Percentiles rank a stretch among this genome's conserved stretches.
Evolutionary conservation across 495 filamentous ascomycete genomes (phyloP).

Genomic region (Xylaria scruposa): DNA sequence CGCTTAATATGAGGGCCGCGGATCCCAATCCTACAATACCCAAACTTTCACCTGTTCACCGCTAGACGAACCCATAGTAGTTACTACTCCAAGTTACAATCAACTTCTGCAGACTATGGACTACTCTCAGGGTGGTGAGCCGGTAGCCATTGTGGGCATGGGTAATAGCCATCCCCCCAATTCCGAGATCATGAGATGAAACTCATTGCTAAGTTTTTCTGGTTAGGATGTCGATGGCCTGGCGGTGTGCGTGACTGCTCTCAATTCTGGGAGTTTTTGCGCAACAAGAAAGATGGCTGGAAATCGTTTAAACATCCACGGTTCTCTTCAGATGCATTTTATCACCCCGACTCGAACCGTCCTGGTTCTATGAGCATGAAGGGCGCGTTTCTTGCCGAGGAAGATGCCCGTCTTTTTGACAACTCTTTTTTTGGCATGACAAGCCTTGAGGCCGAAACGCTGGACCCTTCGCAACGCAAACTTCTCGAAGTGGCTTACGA

Average conservation of each 20-base stretch:
- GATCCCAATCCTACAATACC: too few species aligned
- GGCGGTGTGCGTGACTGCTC: not conserved
- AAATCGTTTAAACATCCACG: conserved; percentile 3
- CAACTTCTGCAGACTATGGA: conserved; percentile 10
- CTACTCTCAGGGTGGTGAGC: conserved; percentile 19
- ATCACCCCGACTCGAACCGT: conserved; percentile 34
- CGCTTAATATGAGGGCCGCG: too few species aligned
- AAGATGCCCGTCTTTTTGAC: conserved; percentile 56
- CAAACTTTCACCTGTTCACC: too few species aligned
- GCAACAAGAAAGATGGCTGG: conserved; percentile 2
- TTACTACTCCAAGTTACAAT: too few species aligned
- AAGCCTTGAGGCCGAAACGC: conserved; percentile 51
- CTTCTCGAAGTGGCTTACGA: conserved; percentile 68
- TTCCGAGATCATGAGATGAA: too few species aligned
- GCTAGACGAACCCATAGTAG: too few species aligned
- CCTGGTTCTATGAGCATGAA: not conserved
- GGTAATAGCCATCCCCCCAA: too few species aligned
- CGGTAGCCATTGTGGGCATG: conserved; percentile 66
- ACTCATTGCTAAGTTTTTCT: not conserved
- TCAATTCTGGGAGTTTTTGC: conserved; percentile 7
- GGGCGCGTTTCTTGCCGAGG: conserved; percentile 25
- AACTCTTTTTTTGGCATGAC: conserved; percentile 66
- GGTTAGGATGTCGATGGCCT: conserved; percentile 23
- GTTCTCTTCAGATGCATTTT: conserved; percentile 35
- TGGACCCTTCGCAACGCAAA: conserved; percentile 53